These are phyloP conservation scores for Simplicillium sp. DNA, from an alignment of 2,329 filamentous ascomycete genomes.

Conservation along the genomic window DNA sequence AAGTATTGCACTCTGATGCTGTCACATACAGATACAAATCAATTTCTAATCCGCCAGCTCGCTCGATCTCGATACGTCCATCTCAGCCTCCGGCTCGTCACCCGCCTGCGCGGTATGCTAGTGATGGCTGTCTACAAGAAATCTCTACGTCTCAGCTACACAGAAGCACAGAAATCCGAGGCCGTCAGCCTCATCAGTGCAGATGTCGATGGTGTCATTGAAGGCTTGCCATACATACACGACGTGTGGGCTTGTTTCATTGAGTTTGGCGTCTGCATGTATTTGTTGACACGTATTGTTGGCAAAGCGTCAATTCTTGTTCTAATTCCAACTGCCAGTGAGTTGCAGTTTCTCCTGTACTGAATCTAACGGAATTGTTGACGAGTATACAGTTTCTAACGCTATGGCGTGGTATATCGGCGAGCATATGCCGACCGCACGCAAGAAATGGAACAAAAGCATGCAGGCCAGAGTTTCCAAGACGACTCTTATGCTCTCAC, in stretches of 20 bases:
- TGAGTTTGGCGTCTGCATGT: slow-evolving; percentile 2
- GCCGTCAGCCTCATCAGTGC: slow-evolving; percentile 3
- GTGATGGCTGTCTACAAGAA: slow-evolving; percentile 4
- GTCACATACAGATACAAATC: slow-evolving; percentile 3
- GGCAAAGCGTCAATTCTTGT: neutral
- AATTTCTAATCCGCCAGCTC: slow-evolving; percentile 2
- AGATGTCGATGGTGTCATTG: slow-evolving; percentile 4
- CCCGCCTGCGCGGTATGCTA: slow-evolving; percentile 4
- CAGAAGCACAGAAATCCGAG: slow-evolving; percentile 4
- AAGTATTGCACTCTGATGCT: neutral
- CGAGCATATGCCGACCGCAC: slow-evolving; percentile 2
- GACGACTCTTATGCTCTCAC: slow-evolving; percentile 13
- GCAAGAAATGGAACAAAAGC: slow-evolving; percentile 4
- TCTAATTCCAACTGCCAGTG: neutral
- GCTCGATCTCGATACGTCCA: too few species aligned
- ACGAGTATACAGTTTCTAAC: neutral
- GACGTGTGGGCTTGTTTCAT: slow-evolving; percentile 4
- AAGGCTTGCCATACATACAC: slow-evolving; percentile 3
- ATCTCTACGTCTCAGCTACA: slow-evolving; percentile 3
- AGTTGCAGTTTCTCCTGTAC: neutral
- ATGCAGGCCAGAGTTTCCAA: slow-evolving; percentile 3
- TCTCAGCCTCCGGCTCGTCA: too few species aligned
- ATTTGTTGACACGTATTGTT: neutral
- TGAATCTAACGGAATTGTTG: neutral
- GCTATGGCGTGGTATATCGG: slow-evolving; percentile 2